Evolutionary conservation across 1,284 basidiomycete genomes (phyloP).

Genomic region (Peniophora sp.): DNA sequence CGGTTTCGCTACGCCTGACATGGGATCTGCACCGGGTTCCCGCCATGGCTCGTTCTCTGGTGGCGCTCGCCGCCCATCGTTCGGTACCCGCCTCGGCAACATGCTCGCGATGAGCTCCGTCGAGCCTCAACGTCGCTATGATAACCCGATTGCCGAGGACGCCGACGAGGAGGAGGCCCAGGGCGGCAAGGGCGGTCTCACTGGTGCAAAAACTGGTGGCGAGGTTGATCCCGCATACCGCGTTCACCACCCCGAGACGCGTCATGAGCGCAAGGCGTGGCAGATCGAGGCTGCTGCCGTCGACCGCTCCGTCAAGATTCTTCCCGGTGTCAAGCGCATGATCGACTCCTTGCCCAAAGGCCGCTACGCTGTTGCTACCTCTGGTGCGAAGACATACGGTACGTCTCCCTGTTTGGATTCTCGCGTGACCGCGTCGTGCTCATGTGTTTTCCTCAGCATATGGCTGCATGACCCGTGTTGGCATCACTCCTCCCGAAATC

Average conservation of each 20-base stretch:
- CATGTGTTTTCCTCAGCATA: constrained; percentile 32
- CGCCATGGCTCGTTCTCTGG: constrained; percentile 23
- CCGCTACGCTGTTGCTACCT: constrained; percentile 69
- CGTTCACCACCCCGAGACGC: constrained; percentile 10
- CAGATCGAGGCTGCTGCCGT: constrained; percentile 52
- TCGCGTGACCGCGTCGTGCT: constrained; percentile 5
- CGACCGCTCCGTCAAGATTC: constrained; percentile 64
- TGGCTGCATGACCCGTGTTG: constrained; percentile 66
- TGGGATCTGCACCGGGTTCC: constrained; percentile 32
- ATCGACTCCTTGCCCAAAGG: constrained; percentile 63
- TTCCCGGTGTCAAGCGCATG: constrained; percentile 66
- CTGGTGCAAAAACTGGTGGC: not conserved
- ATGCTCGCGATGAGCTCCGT: constrained; percentile 22
- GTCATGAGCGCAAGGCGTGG: constrained; percentile 39
- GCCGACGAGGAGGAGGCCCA: constrained; percentile 26
- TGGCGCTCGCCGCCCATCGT: constrained; percentile 38
- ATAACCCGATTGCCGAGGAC: constrained; percentile 32
- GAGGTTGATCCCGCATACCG: not conserved
- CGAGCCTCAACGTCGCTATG: constrained; percentile 15
- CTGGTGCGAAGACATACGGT: constrained; percentile 69
- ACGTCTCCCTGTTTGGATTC: constrained; percentile 15
- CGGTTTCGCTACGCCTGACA: constrained; percentile 26
- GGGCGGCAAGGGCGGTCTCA: constrained; percentile 13
- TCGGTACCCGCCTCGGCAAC: constrained; percentile 38
- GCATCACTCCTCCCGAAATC: constrained; percentile 63